A percentile compares a stretch with the other conserved stretches of the same genome.
These are phyloP conservation scores for Penicillium cosmopolitanum DNA, from an alignment of 495 filamentous ascomycete genomes.

Conservation along the genomic window DNA sequence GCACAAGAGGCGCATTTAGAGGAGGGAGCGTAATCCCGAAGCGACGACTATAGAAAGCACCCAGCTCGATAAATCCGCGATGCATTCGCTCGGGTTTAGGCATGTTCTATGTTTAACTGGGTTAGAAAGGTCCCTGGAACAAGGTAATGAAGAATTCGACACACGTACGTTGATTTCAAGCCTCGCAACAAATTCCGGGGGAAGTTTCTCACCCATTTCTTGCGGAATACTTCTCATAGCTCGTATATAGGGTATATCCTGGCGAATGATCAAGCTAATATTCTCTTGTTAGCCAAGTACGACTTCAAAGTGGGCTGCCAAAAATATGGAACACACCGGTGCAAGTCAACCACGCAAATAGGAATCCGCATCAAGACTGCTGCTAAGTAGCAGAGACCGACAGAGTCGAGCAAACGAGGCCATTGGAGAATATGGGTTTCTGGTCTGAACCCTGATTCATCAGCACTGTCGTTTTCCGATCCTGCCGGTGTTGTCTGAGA, in stretches of 20 bases:
- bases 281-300: slow-evolving; percentile 21
- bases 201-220: slow-evolving; percentile 67
- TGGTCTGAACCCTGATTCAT: slow-evolving; percentile 28
- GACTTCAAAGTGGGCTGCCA: slow-evolving; percentile 14
- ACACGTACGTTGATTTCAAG: slow-evolving; percentile 58
- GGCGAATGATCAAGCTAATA: slow-evolving; percentile 41
- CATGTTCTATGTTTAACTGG: slow-evolving; percentile 27
- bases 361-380: slow-evolving; percentile 65
- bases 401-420: slow-evolving; percentile 64
- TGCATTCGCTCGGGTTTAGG: slow-evolving; percentile 64
- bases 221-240: slow-evolving; percentile 57
- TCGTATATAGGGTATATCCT: slow-evolving; percentile 51
- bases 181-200: slow-evolving; percentile 57
- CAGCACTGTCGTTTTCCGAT: slow-evolving; percentile 21
- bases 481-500: slow-evolving; percentile 47
- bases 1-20: slow-evolving; percentile 66
- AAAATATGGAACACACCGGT: slow-evolving; percentile 44
- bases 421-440: slow-evolving; percentile 34
- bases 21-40: slow-evolving; percentile 74
- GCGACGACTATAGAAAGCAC: slow-evolving; percentile 63
- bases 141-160: not conserved
- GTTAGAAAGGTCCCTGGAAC: slow-evolving; percentile 7
- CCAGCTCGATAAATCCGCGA: slow-evolving; percentile 58
- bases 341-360: slow-evolving; percentile 64
- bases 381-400: slow-evolving; percentile 71